Base-by-base conservation (phyloP, 2,329 filamentous ascomycete species). In the Arachnomyces sp. region DNA sequence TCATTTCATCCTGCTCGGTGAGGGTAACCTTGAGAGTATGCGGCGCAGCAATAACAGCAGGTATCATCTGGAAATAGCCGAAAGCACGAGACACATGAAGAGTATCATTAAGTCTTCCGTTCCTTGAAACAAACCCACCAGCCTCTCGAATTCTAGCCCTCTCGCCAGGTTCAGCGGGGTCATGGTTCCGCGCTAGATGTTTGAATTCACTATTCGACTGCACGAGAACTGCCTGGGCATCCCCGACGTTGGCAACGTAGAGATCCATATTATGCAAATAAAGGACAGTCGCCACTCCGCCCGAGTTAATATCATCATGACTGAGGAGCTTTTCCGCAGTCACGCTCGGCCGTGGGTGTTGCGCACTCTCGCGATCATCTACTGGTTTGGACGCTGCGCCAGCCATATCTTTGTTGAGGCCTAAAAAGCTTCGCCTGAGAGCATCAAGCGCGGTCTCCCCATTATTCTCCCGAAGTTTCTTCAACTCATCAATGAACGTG, bases 151-250 rank as follows among this genome's bases (percentile, higher is more conserved):
- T 95, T 13, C 92, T 82, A 41, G 87, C 79, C 36, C 92, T 76
- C 63, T 98, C 92, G 15, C 69, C 71, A 1, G 83, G 74, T 57
- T 94, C 88, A 1, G 90, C 89, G 4, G 92, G 92, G 55, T 96
- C 89, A 59, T 98, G 92, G 61, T 93, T 95, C 43, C 79, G 75
- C 2, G 92, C 96, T 49, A 98, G 72, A 49, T 90, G 81, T 54
- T 81, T 81, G 63, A 92, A 78, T 16, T 81, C 78, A 30, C 88
- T 87, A 58, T 94, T 88, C 1, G 84, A 86, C 53, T 89, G 84
- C 47, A 98, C 92, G 14, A 96, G 73, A 65, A 98, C 84, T n/a
- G 89, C 90, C 63, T 96, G 88, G 4, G 84, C 87, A 63, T 98
- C 88, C 38, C 92, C 92, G 15, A 98, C 85, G 53, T 98, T 98